Evolutionary conservation across 208 protist genomes (phyloP), one percentile per base, ranked within the genome.

Genomic region (Phytomonas francai): DNA sequence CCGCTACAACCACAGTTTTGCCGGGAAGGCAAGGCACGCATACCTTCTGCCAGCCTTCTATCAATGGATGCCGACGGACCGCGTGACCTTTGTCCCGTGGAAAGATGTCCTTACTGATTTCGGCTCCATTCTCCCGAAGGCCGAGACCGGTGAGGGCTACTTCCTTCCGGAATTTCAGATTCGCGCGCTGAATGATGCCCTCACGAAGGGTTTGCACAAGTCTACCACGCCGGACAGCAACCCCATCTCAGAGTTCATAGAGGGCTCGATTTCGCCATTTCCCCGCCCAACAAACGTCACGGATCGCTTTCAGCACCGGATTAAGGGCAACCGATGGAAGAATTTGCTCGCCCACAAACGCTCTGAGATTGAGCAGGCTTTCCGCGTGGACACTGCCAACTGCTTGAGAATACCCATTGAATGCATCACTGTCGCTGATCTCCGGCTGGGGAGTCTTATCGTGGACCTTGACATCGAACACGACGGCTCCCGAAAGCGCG

Each of bases 1-100:
- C 19, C 79, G 84, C 64, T 94, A 91, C 71, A 58, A 72, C 59
- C 31, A 72, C 45, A 94, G 89, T 79, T 92, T 92, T 66, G 86
- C 89, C 58, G 78, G 71, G 30, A 70, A 61, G 31, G 79, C 88
- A 72, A 71, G 72, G n/a, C 92, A 91, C 73, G 75, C 84, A 65
- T 92, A 94, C 74, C 74, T 94, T 25, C 77, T 72, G 32, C 72
- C 82, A 6, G 89, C 89, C 42, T 94, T 88, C 71, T 84, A 86
- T 67, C 62, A 63, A 32, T 94, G 89, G 89, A 67, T 75, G 60
- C 89, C 89, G 32, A 92, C 85, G 7, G 76, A 85, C 36, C 85
- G 81, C 62, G 76, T 84, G 61, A 85, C 91, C 45, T 78, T 89
- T 27, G 74, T 94, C 42, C 70, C 91, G 67, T 84, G 89, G 25